Evolutionary conservation across 192 early-diverging fungal species (phyloP), one percentile per base, ranked within the genome.

Genomic region (Lobosporangium transversale): DNA sequence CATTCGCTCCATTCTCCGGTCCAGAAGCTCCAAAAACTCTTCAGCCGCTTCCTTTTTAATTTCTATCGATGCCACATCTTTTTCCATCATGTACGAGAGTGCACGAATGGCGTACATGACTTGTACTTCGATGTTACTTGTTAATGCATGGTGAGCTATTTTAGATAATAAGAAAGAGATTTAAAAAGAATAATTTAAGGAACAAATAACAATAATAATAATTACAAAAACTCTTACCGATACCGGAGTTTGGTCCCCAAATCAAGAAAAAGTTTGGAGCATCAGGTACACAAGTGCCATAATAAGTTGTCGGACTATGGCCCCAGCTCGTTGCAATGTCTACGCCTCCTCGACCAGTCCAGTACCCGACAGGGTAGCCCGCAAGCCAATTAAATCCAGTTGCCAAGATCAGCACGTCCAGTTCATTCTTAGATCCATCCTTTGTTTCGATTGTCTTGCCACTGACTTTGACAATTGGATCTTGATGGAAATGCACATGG

Each of bases 391-490:
- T 54, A 53, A 80, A 86, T 4, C 83, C 85, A 52, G 81, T 81
- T 11, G 83, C 80, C 23, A 83, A 35, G 2, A 86, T 56, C 29
- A 83, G 44, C 0, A 86, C 53, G 76, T 84, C 81, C 8, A 84
- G 66, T 15, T 84, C 73, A 2, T 36, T 44, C 23, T 61, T 62
- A 18, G 67, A 54, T 0, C 82, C 79, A 53, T 70, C 65, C 9
- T 35, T 53, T 24, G 82, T 79, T 35, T 68, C 54, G 21, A 84
- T 78, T 0, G 64, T 73, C 0, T 48, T 66, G 14, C 65, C 81
- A 23, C 79, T 40, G 7, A 81, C 52, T 1, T 66, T 43, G 1
- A 54, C 61, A 30, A 85, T 79, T 0, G 61, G 33, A 11, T 66
- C 54, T n/a, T 51, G 50, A 31, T 83, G 64, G 2, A 85, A 63